These are phyloP conservation scores for rapeseed (Brassica napus) DNA, from an alignment of 345 rosid species.

Conservation along the genomic window DNA sequence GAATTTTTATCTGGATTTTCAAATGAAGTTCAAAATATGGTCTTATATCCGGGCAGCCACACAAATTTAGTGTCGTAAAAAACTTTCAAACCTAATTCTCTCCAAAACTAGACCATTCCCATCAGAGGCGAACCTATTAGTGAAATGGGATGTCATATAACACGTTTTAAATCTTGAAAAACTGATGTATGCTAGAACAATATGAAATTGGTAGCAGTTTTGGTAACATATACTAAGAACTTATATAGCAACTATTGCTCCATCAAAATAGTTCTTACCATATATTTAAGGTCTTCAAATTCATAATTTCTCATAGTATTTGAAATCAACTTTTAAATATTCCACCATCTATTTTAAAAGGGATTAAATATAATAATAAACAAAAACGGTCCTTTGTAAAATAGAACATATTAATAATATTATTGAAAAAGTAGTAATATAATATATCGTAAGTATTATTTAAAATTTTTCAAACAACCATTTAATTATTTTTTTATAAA, in stretches of 20 bases:
- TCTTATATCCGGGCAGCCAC: background rate
- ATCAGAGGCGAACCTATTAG: too few species aligned
- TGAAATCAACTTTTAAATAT: background rate
- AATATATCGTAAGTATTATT: background rate
- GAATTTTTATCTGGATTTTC: background rate
- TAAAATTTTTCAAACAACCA: background rate
- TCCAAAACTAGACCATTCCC: too few species aligned
- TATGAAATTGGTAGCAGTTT: too few species aligned
- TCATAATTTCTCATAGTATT: background rate
- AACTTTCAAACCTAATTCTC: too few species aligned
- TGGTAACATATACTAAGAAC: background rate
- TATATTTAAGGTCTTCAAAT: background rate
- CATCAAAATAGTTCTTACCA: background rate
- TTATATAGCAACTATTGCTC: background rate
- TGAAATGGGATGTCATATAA: too few species aligned
- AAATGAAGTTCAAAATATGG: background rate
- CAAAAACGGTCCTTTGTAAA: background rate
- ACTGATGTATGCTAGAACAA: too few species aligned
- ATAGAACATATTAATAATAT: background rate
- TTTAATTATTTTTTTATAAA: background rate
- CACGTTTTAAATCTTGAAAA: too few species aligned
- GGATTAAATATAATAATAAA: background rate
- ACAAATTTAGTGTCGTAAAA: too few species aligned
- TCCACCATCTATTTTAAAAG: too few species aligned
- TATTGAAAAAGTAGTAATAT: background rate